phyloP scores from a whole-genome alignment of 495 filamentous ascomycete species.

The Neurospora sp. region DNA sequence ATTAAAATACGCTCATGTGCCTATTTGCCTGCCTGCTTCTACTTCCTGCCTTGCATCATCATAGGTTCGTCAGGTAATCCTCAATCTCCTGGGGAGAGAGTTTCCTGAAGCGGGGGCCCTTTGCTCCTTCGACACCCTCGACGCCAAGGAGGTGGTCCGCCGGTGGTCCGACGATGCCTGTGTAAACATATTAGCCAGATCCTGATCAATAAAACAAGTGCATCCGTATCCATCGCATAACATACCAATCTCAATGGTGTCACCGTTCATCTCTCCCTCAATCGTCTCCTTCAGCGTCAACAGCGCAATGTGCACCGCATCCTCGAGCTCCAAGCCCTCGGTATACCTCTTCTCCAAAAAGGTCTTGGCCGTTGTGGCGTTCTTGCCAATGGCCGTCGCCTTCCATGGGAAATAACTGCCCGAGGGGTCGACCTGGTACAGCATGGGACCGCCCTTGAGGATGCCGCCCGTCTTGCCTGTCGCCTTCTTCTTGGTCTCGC shows the following conservation, averaged over 20 bases:
- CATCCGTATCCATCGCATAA: not conserved
- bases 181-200: slow-evolving; percentile 1
- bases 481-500: slow-evolving; percentile 54
- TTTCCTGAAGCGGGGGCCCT: slow-evolving; percentile 90
- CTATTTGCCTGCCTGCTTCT: not conserved
- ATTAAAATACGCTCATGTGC: slow-evolving; percentile 6
- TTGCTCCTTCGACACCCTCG: slow-evolving; percentile 82
- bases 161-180: slow-evolving; percentile 90
- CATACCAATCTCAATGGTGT: slow-evolving; percentile 96
- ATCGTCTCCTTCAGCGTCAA: slow-evolving; percentile 98
- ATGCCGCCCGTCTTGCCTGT: slow-evolving; percentile 84
- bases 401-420: slow-evolving; percentile 99
- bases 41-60: slow-evolving; percentile 16
- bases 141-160: slow-evolving; percentile 86
- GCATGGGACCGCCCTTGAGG: slow-evolving; percentile 86
- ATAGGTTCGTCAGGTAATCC: slow-evolving; percentile 97
- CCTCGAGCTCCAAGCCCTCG: slow-evolving; percentile 92
- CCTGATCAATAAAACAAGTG: slow-evolving; percentile 21
- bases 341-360: slow-evolving; percentile 98
- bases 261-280: slow-evolving; percentile 98
- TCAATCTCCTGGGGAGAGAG: slow-evolving; percentile 96
- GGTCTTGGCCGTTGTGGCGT: slow-evolving; percentile 93
- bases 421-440: slow-evolving; percentile 97
- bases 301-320: slow-evolving; percentile 96
- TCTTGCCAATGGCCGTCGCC: slow-evolving; percentile 97